Conservation (phyloP, 345 rosid species). For the Acer saccharum region DNA sequence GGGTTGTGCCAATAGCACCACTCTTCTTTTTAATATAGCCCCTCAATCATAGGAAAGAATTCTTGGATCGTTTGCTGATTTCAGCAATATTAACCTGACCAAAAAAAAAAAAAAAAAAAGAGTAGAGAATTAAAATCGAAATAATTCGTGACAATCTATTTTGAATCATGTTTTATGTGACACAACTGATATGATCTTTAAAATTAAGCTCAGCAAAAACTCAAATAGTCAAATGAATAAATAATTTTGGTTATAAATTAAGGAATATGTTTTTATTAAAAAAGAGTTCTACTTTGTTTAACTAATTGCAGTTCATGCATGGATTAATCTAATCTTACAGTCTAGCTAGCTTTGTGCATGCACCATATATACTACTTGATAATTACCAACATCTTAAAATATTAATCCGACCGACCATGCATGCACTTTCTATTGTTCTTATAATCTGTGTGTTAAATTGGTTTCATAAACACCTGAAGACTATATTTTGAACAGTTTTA, state of each 20-base stretch:
- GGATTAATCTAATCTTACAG: conserved; percentile 6
- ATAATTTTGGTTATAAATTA: neutral
- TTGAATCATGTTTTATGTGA: neutral
- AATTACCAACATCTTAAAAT: neutral
- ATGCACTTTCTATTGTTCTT: neutral
- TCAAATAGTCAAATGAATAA: too few relatives aligned
- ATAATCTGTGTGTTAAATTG: neutral
- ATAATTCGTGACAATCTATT: too few relatives aligned
- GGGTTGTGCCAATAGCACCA: too few relatives aligned
- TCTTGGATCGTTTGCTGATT: neutral
- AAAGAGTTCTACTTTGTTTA: neutral
- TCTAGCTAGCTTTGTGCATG: conserved; percentile 3
- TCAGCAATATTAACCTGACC: neutral
- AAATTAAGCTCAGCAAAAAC: neutral
- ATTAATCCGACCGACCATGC: neutral
- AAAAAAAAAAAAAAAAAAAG: too few relatives aligned
- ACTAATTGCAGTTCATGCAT: conserved; percentile 17
- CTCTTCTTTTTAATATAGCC: too few relatives aligned
- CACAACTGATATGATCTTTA: too few relatives aligned
- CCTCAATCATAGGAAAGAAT: neutral
- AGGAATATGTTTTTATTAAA: neutral
- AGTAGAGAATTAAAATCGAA: too few relatives aligned
- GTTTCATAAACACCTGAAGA: neutral
- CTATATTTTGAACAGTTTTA: conserved; percentile 3
- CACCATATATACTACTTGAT: conserved; percentile 1